Evolutionary conservation across 257 asterid genomes (phyloP).

Genomic region (Fraxinus cuspidata): DNA sequence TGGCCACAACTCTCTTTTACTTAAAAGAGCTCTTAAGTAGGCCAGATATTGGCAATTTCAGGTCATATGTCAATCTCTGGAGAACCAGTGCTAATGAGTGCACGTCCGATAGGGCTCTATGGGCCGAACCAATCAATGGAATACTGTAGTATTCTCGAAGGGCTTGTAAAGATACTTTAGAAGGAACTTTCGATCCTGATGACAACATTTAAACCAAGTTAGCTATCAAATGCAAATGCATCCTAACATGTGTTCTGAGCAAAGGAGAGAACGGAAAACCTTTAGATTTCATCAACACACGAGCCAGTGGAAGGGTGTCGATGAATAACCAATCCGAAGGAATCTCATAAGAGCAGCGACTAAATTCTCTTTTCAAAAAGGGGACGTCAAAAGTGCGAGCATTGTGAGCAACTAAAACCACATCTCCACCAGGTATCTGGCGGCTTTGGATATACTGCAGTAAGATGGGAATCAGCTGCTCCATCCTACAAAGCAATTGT

Average conservation of each 20-base stretch:
- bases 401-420: conserved; percentile 78
- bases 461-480: conserved; percentile 83
- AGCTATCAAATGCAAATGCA: not conserved
- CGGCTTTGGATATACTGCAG: conserved; percentile 70
- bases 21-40: conserved; percentile 55
- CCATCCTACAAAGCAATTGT: conserved; percentile 64
- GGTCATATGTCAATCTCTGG: conserved; percentile 62
- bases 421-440: conserved; percentile 73
- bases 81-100: conserved; percentile 63
- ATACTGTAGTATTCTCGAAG: conserved; percentile 59
- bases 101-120: conserved; percentile 84
- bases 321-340: conserved; percentile 71
- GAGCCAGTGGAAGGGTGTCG: conserved; percentile 81
- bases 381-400: conserved; percentile 82
- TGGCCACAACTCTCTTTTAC: conserved; percentile 20
- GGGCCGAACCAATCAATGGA: conserved; percentile 64
- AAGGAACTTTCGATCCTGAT: conserved; percentile 53
- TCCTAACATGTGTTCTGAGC: not conserved
- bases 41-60: conserved; percentile 51
- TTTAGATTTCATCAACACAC: conserved; percentile 56
- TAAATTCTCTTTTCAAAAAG: conserved; percentile 68
- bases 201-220: conserved; percentile 10
- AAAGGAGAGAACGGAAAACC: conserved; percentile 40
- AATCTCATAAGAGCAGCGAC: conserved; percentile 64
- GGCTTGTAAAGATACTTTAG: conserved; percentile 51